A percentile compares a stretch with the other conserved stretches of the same genome.
phyloP scores from a whole-genome alignment of 768 basidiomycete genomes.

The Sporobolomyces pararoseus region DNA sequence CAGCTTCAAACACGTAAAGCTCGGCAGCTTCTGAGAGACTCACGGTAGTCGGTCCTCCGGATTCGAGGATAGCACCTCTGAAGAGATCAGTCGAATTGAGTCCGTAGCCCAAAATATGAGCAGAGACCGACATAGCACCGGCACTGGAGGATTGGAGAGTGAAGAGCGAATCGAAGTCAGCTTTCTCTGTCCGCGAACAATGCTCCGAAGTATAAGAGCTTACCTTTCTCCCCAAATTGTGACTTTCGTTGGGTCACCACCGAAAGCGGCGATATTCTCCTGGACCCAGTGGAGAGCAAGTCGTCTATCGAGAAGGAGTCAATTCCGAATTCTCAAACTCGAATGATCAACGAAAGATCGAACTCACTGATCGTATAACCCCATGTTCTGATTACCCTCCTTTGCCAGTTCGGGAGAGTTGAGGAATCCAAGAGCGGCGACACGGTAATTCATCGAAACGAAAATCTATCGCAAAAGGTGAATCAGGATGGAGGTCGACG shows the following conservation, averaged over 20 bases:
- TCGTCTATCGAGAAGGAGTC: constrained; percentile 49
- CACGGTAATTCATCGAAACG: constrained; percentile 39
- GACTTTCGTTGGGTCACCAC: constrained; percentile 61
- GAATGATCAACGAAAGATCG: neutral
- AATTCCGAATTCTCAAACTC: neutral
- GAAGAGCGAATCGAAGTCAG: no score
- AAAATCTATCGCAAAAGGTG: constrained; percentile 10
- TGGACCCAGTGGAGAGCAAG: constrained; percentile 61
- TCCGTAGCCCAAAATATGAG: constrained; percentile 29
- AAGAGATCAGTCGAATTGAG: constrained; percentile 26
- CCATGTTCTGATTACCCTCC: constrained; percentile 29
- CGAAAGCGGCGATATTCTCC: constrained; percentile 64
- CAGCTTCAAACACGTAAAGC: neutral
- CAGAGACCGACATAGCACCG: constrained; percentile 22
- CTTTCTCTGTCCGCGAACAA: no score
- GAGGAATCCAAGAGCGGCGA: constrained; percentile 38
- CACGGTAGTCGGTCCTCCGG: constrained; percentile 12
- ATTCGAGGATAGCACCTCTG: constrained; percentile 35
- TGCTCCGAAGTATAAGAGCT: neutral
- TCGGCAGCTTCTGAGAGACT: no score
- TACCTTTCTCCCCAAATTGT: constrained; percentile 38
- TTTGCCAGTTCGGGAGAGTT: constrained; percentile 5
- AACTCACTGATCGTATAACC: constrained; percentile 32
- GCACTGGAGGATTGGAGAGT: constrained; percentile 16
- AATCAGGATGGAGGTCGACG: neutral